Base-by-base conservation (phyloP, 257 asterid genomes). In the Nicotiana undulata region DNA sequence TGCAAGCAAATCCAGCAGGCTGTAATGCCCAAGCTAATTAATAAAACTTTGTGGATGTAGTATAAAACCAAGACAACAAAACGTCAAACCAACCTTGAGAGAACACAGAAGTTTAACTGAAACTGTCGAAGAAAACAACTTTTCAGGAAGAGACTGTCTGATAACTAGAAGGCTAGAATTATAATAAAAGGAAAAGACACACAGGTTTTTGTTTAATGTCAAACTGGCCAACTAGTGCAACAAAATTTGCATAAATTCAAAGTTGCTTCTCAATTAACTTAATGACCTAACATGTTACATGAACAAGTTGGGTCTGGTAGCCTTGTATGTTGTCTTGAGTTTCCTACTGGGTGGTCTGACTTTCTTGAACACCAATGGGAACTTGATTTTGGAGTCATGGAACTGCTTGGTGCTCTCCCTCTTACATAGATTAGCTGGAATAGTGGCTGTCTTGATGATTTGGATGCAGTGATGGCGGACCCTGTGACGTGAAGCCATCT, bases 381-480 rank as follows among this genome's bases (percentile, higher is more conserved):
- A 44, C 37, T 70, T 44, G 77, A 70, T 70, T 70, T 70, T 70
- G 77, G 77, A 70, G 37, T 70, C 59, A 44, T 70, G 77, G 37
- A 70, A 70, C 77, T 70, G 77, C 37, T 70, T 70, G 77, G 77
- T 70, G 59, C 59, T 70, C 37, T 70, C 77, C 59, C 77, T 44
- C 77, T 70, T 70, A 31, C 77, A 70, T 13, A 70, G 59, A 9
- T 70, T 70, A 44, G 77, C 77, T 22, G 77, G 77, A 70, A 70
- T 70, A 46, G 77, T 70, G 77, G 77, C 77, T 3, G 77, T 70
- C 77, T 70, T 70, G 22, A 70, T 70, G 59, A 70, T 70, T 59
- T 70, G 77, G 77, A 70, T 70, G 77, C 77, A 70, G 58, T 70
- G 77, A 22, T 70, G 77, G 59, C 77, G 77, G 37, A 70, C 77